Conservation (phyloP, 331 rosid species). For the Cydonia oblonga region DNA sequence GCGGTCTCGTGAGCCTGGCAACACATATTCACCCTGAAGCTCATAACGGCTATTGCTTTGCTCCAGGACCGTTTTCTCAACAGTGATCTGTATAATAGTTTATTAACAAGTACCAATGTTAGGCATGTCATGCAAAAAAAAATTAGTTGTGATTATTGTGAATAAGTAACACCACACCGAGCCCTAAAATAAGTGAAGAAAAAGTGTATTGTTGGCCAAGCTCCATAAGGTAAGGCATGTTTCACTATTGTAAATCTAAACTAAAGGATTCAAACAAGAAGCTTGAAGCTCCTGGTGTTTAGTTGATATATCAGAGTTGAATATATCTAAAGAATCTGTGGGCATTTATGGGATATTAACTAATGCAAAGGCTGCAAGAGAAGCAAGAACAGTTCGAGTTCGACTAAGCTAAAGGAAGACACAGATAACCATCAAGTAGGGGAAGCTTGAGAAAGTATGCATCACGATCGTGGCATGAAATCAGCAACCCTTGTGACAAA, state of each 20-base stretch:
- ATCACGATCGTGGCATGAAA: background rate
- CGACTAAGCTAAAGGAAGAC: background rate
- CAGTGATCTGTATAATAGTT: conserved; percentile 39
- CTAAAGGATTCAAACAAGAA: background rate
- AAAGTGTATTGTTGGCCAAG: background rate
- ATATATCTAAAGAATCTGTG: background rate
- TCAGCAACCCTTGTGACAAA: background rate
- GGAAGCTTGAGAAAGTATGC: background rate
- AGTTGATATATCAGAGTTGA: background rate
- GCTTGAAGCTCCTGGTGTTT: background rate
- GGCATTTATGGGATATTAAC: background rate
- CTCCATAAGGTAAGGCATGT: background rate
- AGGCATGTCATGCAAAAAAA: background rate
- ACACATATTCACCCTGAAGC: conserved; percentile 93
- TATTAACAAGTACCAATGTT: background rate
- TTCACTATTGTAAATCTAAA: background rate
- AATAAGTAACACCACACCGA: background rate
- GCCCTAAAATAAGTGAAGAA: background rate
- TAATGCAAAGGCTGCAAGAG: background rate
- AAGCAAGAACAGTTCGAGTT: background rate
- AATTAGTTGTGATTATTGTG: background rate
- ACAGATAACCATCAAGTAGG: background rate
- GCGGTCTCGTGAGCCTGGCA: conserved; percentile 64
- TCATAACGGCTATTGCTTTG: conserved; percentile 83
- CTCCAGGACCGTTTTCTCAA: conserved; percentile 78